Base-by-base conservation (phyloP, 768 basidiomycete genomes). In the Macrocybe gigantea region DNA sequence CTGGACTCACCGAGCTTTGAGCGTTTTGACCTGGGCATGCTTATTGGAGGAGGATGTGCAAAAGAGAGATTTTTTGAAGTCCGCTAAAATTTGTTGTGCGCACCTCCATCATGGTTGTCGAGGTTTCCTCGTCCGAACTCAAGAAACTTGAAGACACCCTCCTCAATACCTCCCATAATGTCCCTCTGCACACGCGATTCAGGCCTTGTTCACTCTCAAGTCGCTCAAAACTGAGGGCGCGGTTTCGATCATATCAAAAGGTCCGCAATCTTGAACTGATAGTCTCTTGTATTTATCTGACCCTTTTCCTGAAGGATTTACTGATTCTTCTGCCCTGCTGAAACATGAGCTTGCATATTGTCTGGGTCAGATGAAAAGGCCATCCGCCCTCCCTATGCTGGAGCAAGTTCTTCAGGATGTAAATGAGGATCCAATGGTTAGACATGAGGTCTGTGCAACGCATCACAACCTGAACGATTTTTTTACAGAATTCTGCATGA, bases 321-420 rank as follows among this genome's bases (percentile, higher is more conserved):
- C 68, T 33, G 94, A 97, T 63, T 75, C 82, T 5, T 96, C 93
- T 38, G 89, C 93, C 7, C 65, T 99, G 50, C 76, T 99, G 32
- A 97, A 97, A 60, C 96, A 99, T 63, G 96, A 99, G 60, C 77
- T 99, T 2, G 96, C 96, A 1, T 99, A 98, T 64, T 94, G 93
- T 59, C 77, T 99, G 3, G 96, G 96, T 0, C 96, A 99, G 67
- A 87, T 94, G 67, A 84, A 84, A 56, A 76, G 76, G 32, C 57
- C 70, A 0, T 71, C 74, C 2, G 96, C 95, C 0, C 71, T 98
- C 8, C 85, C 92, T 5, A 75, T 78, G 12, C 80, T 99, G 5
- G 86, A 90, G 61, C 65, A 70, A 2, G 88, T 94, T 5, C 75
- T 99, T 34, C 71, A 77, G 52, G 73, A 93, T 59, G 60, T 64